Evolutionary conservation across 164 flowering plant genomes (phyloP), one percentile per base, ranked within the genome.

Genomic region (Kingdonia uniflora): DNA sequence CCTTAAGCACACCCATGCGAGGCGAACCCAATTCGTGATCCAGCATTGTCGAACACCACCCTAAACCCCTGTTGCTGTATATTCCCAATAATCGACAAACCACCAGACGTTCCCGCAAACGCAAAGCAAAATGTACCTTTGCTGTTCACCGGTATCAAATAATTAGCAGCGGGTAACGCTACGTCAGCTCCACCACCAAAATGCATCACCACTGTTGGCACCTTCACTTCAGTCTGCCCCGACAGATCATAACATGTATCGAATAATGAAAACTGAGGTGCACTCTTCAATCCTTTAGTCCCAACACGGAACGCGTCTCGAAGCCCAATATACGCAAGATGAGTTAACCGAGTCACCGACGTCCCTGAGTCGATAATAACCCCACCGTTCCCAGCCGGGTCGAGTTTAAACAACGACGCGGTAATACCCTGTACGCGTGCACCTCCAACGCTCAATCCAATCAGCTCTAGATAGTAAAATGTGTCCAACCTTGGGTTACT

Each of bases 1-100:
- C 35, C 4, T 29, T 21, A 25, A 16, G 71, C 73, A 67, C 98
- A 92, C 5, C 85, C 87, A 3, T 68, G 58, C 0, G 95, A 77
- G 0, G 91, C 71, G 61, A 94, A 94, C 60, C 99, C 99, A 66
- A 92, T 69, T 68, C 86, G 69, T 0, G 85, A 73, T 6, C 70
- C 68, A 11, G 78, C 82, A 43, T 76, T 38, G 47, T 92, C 99
- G 49, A 74, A 88, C 20, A 70, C 77, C 8, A 92, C 90, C 65
- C 99, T 80, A 66, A 84, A 82, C 1, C 95, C 89, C 57, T 92
- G 97, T 57, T 89, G 99, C 72, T 94, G 99, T 44, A 94, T 94
- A 46, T 94, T 94, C 26, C 99, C 99, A 10, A 94, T 71, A 6
- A 94, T 94, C 1, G 99, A 84, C 54, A 94, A 51, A 53, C 90